These are phyloP conservation scores for Tulasnella sp. DNA, from an alignment of 768 basidiomycete genomes.

Conservation along the genomic window DNA sequence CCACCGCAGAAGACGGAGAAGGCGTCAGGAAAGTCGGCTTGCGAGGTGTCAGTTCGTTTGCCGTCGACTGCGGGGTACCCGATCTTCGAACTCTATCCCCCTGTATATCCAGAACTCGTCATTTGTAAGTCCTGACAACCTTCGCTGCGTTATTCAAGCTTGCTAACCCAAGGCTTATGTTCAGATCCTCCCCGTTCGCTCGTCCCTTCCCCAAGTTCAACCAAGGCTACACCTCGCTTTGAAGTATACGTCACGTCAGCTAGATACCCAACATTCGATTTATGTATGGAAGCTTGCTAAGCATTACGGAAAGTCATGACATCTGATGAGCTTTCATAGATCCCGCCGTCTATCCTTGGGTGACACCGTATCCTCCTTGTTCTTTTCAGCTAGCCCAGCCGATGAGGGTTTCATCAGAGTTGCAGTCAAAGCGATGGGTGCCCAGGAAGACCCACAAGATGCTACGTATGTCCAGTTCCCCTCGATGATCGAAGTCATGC, in stretches of 20 bases:
- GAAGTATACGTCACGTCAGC: neutral
- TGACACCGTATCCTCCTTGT: constrained; percentile 3
- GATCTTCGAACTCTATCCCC: constrained; percentile 3
- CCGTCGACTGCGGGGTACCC: neutral
- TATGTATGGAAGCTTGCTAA: neutral
- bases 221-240: neutral
- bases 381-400: neutral
- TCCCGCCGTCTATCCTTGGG: constrained; percentile 4
- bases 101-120: constrained; percentile 12
- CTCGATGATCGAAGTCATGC: neutral
- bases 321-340: neutral
- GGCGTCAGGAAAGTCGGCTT: neutral
- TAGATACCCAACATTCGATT: constrained; percentile 5
- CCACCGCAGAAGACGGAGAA: neutral
- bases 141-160: neutral
- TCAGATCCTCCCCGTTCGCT: neutral
- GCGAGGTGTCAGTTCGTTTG: neutral
- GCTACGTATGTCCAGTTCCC: neutral
- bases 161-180: neutral
- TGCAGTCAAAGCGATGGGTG: neutral
- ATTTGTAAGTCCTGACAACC: constrained; percentile 1
- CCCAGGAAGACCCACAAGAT: constrained; percentile 1
- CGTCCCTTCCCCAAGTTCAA: neutral
- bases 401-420: neutral
- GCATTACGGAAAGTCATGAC: neutral